Evolutionary conservation across 768 basidiomycete genomes (phyloP), one percentile per base, ranked within the genome.

Genomic region (Mycena crocata): DNA sequence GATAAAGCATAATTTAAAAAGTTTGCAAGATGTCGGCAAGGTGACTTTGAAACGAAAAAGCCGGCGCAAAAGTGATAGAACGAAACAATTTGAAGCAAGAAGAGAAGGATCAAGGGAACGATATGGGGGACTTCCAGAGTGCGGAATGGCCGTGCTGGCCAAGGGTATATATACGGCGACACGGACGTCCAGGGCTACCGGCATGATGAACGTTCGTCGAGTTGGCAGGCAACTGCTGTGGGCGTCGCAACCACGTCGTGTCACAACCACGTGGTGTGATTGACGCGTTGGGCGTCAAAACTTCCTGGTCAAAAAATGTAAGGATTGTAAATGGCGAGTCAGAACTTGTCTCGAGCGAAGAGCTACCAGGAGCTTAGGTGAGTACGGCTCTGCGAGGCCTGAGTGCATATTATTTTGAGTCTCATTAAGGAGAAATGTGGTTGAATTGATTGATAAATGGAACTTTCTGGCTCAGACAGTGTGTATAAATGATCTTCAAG

Each of bases 221-320:
- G 12, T 46, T 46, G 45, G 23, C 46, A 37, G 46, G 58, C 48
- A 40, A 60, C 39, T 21, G 6, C 14, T n/a, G 13, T 60, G 58
- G 24, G 28, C 48, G 58, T 49, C n/a, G 37, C 48, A 31, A 59
- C 58, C 58, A 50, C 59, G 59, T 61, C 59, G 14, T 34, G 59
- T 61, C 59, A 61, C 39, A 51, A 6, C 17, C 56, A 45, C 56
- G 56, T 61, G 49, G 39, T 24, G 40, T 51, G 59, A 35, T 49
- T 23, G 56, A 24, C 45, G 57, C 39, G 55, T 45, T n/a, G n/a
- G n/a, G n/a, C n/a, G n/a, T n/a, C n/a, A n/a, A n/a, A n/a, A n/a
- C n/a, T n/a, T n/a, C n/a, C n/a, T n/a, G n/a, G n/a, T n/a, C n/a
- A n/a, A n/a, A n/a, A n/a, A n/a, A n/a, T n/a, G n/a, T n/a, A n/a